phyloP scores from a whole-genome alignment of 257 asterid species.

The Buddleja alternifolia region DNA sequence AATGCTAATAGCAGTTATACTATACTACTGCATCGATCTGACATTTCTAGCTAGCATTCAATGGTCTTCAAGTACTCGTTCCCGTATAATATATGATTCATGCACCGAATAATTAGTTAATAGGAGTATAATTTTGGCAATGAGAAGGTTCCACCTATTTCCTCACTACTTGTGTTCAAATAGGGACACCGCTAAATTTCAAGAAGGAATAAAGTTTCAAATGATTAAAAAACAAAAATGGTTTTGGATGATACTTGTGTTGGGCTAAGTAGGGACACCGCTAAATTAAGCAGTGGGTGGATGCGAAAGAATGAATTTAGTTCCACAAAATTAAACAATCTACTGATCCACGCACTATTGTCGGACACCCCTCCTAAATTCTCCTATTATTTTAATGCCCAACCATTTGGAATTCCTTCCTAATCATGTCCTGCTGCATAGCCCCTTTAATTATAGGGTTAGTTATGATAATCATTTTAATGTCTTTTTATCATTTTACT shows the following conservation, averaged over 20 bases:
- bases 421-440: slow-evolving; percentile 33
- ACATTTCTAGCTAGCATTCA: too few relatives aligned
- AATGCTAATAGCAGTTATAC: too few relatives aligned
- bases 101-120: too few relatives aligned
- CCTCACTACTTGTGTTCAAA: too few relatives aligned
- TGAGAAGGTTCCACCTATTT: too few relatives aligned
- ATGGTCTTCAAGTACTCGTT: too few relatives aligned
- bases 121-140: too few relatives aligned
- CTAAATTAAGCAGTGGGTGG: slow-evolving; percentile 43
- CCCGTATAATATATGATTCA: too few relatives aligned
- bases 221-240: not conserved
- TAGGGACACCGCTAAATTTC: too few relatives aligned
- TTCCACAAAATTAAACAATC: too few relatives aligned
- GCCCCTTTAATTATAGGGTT: slow-evolving; percentile 41
- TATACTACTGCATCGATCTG: too few relatives aligned
- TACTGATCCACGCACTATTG: slow-evolving; percentile 48
- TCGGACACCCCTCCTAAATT: slow-evolving; percentile 31
- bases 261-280: slow-evolving; percentile 52
- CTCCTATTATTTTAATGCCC: not conserved
- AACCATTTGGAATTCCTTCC: slow-evolving; percentile 36
- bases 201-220: not conserved
- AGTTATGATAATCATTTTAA: slow-evolving; percentile 19
- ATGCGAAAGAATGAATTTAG: not conserved
- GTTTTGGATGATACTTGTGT: slow-evolving; percentile 35
- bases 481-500: not conserved